Base-by-base conservation (phyloP, 1,139 yeast genomes). In the Lizanozyma gosingica region DNA sequence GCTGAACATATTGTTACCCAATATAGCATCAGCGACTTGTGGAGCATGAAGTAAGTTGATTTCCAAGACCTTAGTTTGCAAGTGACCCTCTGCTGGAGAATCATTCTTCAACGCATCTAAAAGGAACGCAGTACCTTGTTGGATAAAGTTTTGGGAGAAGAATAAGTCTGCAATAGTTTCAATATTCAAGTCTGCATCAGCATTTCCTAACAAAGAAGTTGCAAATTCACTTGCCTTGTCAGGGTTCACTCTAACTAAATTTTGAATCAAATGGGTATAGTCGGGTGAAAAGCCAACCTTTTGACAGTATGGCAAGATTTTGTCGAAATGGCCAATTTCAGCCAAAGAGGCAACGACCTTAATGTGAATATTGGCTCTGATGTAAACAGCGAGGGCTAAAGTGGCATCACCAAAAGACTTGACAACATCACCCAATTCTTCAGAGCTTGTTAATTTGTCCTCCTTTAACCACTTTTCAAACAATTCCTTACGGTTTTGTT, bases 151-250 rank as follows among this genome's bases (percentile, higher is more conserved):
- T 63, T 92, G 97, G 36, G 95, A 82, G 63, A 94, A 81, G 73
- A 94, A 94, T 47, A 92, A 83, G 59, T 94, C 98, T 37, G 96
- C 94, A 53, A 87, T 74, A 50, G 81, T 81, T 66, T 90, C 97
- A 48, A 87, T 71, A 52, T 90, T 87, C 49, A 90, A 67, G 48
- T 79, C 76, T 35, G 80, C 68, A 39, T 77, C 79, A 22, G 77
- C 76, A 40, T 77, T 69, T 50, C 79, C 73, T 49, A 87, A 77
- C 46, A 94, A 73, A 48, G 88, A 84, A 36, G 90, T 82, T 14
- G 98, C 97, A 67, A 94, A 92, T 62, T 92, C 98, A 41, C 96
- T 86, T 22, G 97, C 98, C 62, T 87, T 87, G 56, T 94, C 99
- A n/a, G 98, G 97, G 57, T 85, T 88, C 37, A 85, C 80, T 61